Evolutionary conservation across 352 stramenopile species (phyloP), one percentile per base, ranked within the genome.

Genomic region (Pythium volutum): DNA sequence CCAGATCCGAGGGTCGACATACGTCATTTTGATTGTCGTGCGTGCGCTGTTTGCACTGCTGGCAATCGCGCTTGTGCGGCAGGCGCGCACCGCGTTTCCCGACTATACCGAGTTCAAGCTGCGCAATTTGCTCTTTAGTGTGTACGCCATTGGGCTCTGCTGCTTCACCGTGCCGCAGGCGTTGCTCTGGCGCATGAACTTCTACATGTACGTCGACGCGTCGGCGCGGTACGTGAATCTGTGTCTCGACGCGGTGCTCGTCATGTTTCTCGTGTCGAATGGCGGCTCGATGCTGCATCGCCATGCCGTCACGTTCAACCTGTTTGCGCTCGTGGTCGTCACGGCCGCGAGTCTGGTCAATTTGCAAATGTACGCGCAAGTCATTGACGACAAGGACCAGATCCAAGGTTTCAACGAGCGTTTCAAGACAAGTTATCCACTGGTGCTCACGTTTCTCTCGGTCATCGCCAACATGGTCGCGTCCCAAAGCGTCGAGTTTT

Each of bases 201-300:
- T 74, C 38, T 49, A 74, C 14, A 62, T 80, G 48, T 70, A 79
- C 18, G 70, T 89, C 25, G 80, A 89, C 51, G 84, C 79, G 1
- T 89, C 81, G 2, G 59, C 79, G 25, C 66, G 79, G 18, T 91
- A 93, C 55, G 76, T 89, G 27, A 86, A 95, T 31, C 54, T 95
- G 59, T 95, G 83, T 42, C 68, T 95, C 10, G 83, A 91, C 52
- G 81, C 75, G 0, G 85, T 95, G 46, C 61, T 95, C 8, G 73
- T 79, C 9, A 95, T 95, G 84, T 92, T 95, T 52, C 69, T 91
- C 20, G 86, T 91, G 3, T 95, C 86, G 3, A 93, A 91, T 27
- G 86, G 86, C 15, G 71, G 86, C 18, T 93, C 84, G 2, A 83
- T 95, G 25, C 57, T 91, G 43, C 84, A 89, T 45, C 83, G 84